Evolutionary conservation across 805 yeast genomes (phyloP), one percentile per base, ranked within the genome.

Genomic region (Zygoascus ofunaensis): DNA sequence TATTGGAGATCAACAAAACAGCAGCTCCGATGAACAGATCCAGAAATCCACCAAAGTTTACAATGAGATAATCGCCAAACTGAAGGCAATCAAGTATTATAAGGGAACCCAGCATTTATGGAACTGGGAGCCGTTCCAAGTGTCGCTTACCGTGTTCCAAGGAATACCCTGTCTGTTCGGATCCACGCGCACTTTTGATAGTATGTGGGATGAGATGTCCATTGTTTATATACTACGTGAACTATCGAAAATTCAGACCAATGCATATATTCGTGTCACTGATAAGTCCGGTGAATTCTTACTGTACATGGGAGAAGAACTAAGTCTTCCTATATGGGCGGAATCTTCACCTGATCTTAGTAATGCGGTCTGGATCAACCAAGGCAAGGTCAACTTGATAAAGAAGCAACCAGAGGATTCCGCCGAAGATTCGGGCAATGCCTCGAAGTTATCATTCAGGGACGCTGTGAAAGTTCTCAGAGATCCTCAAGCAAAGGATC

Each of bases 261-360:
- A 50, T 4, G 48, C 52, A 4, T 48, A 33, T 33, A 42, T 50
- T 15, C 44, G 41, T 12, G 42, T 61, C 19, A 35, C 65, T 47
- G 85, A 79, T 52, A 67, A 70, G 1, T 81, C 75, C 38, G 76
- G 79, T 5, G 86, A 80, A 46, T 71, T 73, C 38, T 41, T 79
- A 7, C 55, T 80, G 3, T 15, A 34, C 5, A 7, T 17, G 36
- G 15, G 36, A 8, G 36, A 34, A 14, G 19, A 26, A 26, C 7
- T 26, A 8, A 12, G 12, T 26, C 30, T 26, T 8, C 30, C 30
- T 26, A 26, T 7, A 12, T 26, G 30, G 30, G 12, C 30, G 12
- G 30, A 26, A 26, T 26, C 12, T 7, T 8, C 12, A 26, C 30
- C 30, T 26, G 30, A 26, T 8, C 12, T 26, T 7, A 26, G 10